phyloP scores from a whole-genome alignment of 345 rosid species.

The Moricandia moricandioides region DNA sequence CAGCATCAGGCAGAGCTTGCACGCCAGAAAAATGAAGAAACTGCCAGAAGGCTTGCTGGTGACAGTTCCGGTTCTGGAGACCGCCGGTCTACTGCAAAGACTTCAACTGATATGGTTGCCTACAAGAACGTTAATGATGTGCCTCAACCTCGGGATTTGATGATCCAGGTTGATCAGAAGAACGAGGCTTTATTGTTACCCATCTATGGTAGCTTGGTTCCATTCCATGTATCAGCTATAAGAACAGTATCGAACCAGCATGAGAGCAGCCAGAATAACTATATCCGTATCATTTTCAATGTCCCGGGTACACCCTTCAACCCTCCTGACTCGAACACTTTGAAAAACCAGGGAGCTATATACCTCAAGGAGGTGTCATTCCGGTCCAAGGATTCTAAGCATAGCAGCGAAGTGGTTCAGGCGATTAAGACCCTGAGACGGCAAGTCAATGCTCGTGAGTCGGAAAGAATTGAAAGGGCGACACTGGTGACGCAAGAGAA shows the following conservation, averaged over 20 bases:
- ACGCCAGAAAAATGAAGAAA: conserved; percentile 95
- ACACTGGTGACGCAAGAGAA: conserved; percentile 87
- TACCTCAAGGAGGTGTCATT: conserved; percentile 85
- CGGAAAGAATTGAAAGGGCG: conserved; percentile 93
- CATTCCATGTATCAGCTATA: conserved; percentile 86
- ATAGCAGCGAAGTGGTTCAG: conserved; percentile 85
- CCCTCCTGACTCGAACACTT: conserved; percentile 69
- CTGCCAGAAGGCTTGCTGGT: conserved; percentile 93
- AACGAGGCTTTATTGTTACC: conserved; percentile 89
- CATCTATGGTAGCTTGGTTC: conserved; percentile 82
- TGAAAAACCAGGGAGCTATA: conserved; percentile 70
- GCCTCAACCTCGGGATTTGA: conserved; percentile 65
- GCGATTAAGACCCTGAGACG: conserved; percentile 74
- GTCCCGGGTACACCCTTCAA: conserved; percentile 86
- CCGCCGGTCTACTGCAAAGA: conserved; percentile 52
- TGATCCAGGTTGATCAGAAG: conserved; percentile 87
- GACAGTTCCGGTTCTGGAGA: conserved; percentile 59
- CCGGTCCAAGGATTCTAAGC: conserved; percentile 91
- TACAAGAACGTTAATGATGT: conserved; percentile 87
- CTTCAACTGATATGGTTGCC: conserved; percentile 69
- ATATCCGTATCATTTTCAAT: conserved; percentile 78
- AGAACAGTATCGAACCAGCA: conserved; percentile 91
- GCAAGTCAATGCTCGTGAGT: conserved; percentile 79
- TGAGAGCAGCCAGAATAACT: conserved; percentile 75
- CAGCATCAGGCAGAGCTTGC: conserved; percentile 99